phyloP scores from a whole-genome alignment of 1,284 basidiomycete genomes.

The Puccinia sorghi region DNA sequence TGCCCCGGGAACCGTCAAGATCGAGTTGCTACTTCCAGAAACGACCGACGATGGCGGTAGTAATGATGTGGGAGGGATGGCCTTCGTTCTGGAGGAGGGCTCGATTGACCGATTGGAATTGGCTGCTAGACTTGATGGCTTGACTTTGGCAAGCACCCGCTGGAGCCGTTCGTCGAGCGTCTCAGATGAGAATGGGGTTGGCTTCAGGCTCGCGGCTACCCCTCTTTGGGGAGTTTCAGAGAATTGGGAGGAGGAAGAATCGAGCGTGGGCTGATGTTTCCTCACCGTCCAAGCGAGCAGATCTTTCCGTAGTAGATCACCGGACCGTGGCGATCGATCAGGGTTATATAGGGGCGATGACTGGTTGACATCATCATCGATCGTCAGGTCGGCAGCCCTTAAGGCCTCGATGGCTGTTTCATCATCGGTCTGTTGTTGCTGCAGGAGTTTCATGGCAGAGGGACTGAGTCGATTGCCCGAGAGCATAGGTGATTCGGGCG shows the following conservation, averaged over 20 bases:
- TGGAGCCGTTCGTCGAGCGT: constrained; percentile 73
- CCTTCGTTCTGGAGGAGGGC: not conserved
- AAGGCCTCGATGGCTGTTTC: constrained; percentile 46
- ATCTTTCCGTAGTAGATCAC: not conserved
- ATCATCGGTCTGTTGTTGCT: constrained; percentile 26
- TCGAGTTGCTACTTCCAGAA: not conserved
- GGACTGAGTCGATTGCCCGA: constrained; percentile 23
- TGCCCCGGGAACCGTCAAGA: not conserved
- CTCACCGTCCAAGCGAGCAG: constrained; percentile 26
- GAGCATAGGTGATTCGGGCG: constrained; percentile 42
- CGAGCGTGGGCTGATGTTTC: not conserved
- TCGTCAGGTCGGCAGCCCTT: constrained; percentile 23
- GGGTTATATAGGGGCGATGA: not conserved
- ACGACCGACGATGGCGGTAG: not conserved
- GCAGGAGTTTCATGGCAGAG: not conserved
- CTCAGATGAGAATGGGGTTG: constrained; percentile 65
- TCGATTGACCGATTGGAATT: not conserved
- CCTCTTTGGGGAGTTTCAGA: constrained; percentile 48
- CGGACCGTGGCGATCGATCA: not conserved
- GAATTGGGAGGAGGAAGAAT: not conserved
- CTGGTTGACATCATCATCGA: constrained; percentile 20
- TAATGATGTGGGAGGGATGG: not conserved
- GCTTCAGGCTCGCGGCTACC: constrained; percentile 66
- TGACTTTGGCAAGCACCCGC: constrained; percentile 70
- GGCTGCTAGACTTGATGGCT: constrained; percentile 8